Evolutionary conservation across 768 basidiomycete species (phyloP), one percentile per base, ranked within the genome.

Genomic region (Calocybe gangraenosa): DNA sequence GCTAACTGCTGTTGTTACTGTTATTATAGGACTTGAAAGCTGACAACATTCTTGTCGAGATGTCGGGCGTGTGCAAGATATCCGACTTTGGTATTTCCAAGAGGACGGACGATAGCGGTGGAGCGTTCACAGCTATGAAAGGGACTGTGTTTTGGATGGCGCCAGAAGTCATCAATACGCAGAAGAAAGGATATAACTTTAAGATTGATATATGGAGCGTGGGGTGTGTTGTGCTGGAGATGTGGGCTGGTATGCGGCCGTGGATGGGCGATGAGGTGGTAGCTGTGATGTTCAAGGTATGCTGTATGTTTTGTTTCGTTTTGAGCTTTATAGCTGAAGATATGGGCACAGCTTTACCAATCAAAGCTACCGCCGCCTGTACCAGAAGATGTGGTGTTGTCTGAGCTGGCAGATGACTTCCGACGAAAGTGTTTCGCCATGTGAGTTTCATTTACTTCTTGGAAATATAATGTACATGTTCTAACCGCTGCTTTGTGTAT

Each of bases 111-210:
- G 92, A 96, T 49, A 78, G 87, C 41, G 82, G 82, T 42, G 79
- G 79, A 56, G 87, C 80, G 40, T 83, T 80, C 51, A 95, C 93
- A 1, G 88, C 90, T 17, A 93, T 99, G 92, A 89, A 92, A 62
- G 96, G 96, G 19, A 94, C 94, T 15, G 88, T 98, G 28, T 98
- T 96, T 63, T 99, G 96, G 95, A 97, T 98, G 95, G 94, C 94
- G 8, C 94, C 94, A 0, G 94, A 92, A 68, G 91, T 96, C 43
- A 79, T 92, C 48, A 84, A 92, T 50, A 84, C 87, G 28, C 80
- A 87, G 62, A 83, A 84, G 63, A 85, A 87, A 55, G 92, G 92
- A 0, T 98, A 98, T 64, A 94, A 92, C 56, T 91, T 87, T 59
- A 98, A 99, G 68, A 84, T 96, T 40, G 96, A 99, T 60, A 95